Percentiles rank a stretch among this genome's conserved stretches.
Evolutionary conservation across 495 filamentous ascomycete species (phyloP).

Genomic region (Parachaetomium inaequale): DNA sequence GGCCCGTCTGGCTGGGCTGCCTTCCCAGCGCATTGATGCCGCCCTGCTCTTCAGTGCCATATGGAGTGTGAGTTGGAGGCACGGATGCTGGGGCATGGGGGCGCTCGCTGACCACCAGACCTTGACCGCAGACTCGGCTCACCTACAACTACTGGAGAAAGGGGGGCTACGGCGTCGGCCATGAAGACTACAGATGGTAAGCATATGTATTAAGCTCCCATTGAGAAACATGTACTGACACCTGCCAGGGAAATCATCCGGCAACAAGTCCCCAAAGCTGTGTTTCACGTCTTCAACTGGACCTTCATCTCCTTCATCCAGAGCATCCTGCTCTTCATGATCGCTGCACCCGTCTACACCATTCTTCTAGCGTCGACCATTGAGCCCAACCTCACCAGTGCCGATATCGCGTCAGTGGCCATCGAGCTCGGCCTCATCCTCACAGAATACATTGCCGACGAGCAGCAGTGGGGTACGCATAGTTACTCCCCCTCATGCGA

Average conservation of each 20-base stretch:
- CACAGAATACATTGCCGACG: slow-evolving; percentile 77
- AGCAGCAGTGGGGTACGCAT: slow-evolving; percentile 83
- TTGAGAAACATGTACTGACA: slow-evolving; percentile 5
- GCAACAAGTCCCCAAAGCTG: slow-evolving; percentile 36
- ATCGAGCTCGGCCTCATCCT: slow-evolving; percentile 66
- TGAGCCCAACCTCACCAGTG: slow-evolving; percentile 42
- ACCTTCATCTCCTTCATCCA: slow-evolving; percentile 84
- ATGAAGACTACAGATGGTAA: slow-evolving; percentile 91
- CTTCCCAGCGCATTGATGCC: slow-evolving; percentile 69
- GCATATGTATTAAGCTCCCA: not conserved
- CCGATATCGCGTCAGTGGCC: slow-evolving; percentile 67
- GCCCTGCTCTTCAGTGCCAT: slow-evolving; percentile 64
- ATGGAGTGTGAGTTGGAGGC: slow-evolving; percentile 68
- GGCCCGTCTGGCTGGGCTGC: slow-evolving; percentile 69
- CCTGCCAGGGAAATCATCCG: slow-evolving; percentile 45
- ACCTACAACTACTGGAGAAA: slow-evolving; percentile 98
- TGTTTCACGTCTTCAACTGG: slow-evolving; percentile 83
- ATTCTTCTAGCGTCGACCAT: slow-evolving; percentile 57
- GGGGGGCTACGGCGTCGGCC: slow-evolving; percentile 82
- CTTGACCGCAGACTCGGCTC: slow-evolving; percentile 50
- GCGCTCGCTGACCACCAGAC: slow-evolving; percentile 35
- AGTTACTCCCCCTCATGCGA: not conserved
- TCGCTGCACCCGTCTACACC: slow-evolving; percentile 79
- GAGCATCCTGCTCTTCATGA: slow-evolving; percentile 68
- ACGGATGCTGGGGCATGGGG: not conserved